Conservation (phyloP, 1,284 basidiomycete genomes). For the Sphagnurus paluster region DNA sequence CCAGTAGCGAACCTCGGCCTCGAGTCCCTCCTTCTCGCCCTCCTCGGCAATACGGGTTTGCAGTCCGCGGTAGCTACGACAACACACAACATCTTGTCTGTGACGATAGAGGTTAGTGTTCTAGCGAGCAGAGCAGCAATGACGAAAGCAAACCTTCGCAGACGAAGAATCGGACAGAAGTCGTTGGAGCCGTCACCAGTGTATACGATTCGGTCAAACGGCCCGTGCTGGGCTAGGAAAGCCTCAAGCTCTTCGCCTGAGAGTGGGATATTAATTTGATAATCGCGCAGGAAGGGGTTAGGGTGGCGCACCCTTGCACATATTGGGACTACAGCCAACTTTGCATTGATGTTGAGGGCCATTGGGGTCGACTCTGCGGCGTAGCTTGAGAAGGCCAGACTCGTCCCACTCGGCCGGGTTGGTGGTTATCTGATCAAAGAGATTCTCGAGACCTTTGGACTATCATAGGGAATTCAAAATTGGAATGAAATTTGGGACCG, state of each 20-base stretch:
- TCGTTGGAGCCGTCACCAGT: slow-evolving; percentile 96
- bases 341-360: slow-evolving; percentile 84
- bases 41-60: slow-evolving; percentile 75
- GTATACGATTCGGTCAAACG: slow-evolving; percentile 85
- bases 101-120: background rate
- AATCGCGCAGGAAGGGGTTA: slow-evolving; percentile 1
- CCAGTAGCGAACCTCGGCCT: slow-evolving; percentile 80
- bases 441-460: slow-evolving; percentile 70
- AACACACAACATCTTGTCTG: slow-evolving; percentile 79
- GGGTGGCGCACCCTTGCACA: slow-evolving; percentile 84
- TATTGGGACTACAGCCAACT: slow-evolving; percentile 92
- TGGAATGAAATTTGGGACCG: slow-evolving; percentile 1
- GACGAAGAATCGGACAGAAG: slow-evolving; percentile 87
- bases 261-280: background rate
- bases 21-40: slow-evolving; percentile 62
- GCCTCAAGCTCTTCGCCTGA: slow-evolving; percentile 86
- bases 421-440: slow-evolving; percentile 89
- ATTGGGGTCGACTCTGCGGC: slow-evolving; percentile 72
- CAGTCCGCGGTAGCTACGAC: slow-evolving; percentile 75
- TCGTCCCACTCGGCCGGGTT: slow-evolving; percentile 88
- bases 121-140: no score
- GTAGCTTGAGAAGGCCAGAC: slow-evolving; percentile 76
- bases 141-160: slow-evolving; percentile 59
- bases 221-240: slow-evolving; percentile 72
- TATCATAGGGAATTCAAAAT: slow-evolving; percentile 27